Evolutionary conservation across 148 eudicot species (phyloP).

Genomic region (Salicornia ramosissima): DNA sequence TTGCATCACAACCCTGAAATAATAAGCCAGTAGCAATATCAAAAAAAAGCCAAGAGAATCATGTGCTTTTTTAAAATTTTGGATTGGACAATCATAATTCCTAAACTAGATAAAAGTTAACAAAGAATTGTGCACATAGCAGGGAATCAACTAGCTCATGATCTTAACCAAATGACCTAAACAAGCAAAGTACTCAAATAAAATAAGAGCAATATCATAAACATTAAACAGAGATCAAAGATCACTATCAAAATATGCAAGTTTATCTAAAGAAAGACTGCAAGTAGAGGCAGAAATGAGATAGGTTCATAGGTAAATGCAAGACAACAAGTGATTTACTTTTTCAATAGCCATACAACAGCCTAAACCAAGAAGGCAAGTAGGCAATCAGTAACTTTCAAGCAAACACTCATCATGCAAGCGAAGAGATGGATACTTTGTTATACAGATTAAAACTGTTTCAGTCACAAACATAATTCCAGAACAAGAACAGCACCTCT

Average conservation of each 20-base stretch:
- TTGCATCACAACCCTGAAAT: conserved; percentile 60
- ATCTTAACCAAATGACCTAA: background rate
- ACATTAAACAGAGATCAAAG: background rate
- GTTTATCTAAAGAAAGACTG: background rate
- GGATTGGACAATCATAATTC: background rate
- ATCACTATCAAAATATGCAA: background rate
- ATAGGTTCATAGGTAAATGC: background rate
- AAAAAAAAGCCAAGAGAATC: conserved; percentile 7
- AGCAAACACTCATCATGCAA: background rate
- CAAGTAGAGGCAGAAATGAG: background rate
- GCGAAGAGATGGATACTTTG: background rate
- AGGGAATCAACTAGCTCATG: background rate
- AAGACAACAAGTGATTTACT: background rate
- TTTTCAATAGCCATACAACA: no score
- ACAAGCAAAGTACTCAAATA: background rate
- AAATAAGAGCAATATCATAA: background rate
- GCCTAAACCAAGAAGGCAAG: no score
- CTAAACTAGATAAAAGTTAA: background rate
- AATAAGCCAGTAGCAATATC: conserved; percentile 18
- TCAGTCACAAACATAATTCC: background rate
- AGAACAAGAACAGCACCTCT: background rate
- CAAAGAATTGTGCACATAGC: background rate
- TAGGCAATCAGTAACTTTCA: no score
- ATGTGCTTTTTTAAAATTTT: background rate
- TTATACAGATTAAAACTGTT: background rate